A percentile compares a stretch with the other conserved stretches of the same genome.
Conservation (phyloP, 2,329 filamentous ascomycete genomes). For the Chrysosporium queenslandicum region DNA sequence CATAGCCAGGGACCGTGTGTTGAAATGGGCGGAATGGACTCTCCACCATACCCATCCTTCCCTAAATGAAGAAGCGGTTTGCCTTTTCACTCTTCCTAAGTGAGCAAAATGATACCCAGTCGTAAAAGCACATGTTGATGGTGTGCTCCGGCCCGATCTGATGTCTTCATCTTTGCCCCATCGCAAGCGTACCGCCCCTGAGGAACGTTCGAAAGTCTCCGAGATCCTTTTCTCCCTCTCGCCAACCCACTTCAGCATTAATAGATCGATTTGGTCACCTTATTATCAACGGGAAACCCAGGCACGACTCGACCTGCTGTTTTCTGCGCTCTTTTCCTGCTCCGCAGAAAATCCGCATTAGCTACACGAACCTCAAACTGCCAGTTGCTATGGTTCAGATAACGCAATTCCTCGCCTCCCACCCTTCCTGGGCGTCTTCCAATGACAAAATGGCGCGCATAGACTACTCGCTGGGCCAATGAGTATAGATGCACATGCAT, state of each 20-base stretch:
- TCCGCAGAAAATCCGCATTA: too few species aligned
- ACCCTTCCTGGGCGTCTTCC: neutral
- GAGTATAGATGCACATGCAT: neutral
- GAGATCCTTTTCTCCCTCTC: neutral
- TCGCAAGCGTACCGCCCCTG: neutral
- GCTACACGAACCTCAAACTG: neutral
- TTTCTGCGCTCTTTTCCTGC: neutral
- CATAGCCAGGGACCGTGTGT: neutral
- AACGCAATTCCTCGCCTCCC: neutral
- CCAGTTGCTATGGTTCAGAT: neutral
- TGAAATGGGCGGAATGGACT: neutral
- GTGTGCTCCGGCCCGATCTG: neutral
- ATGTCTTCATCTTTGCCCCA: neutral
- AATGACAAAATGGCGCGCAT: neutral
- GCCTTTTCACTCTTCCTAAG: too few species aligned
- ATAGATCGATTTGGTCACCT: neutral
- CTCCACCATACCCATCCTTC: neutral
- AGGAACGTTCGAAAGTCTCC: neutral
- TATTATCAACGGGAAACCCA: neutral
- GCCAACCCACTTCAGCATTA: too few species aligned
- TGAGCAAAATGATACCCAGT: neutral
- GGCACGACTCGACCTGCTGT: neutral
- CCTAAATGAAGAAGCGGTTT: neutral
- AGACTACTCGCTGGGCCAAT: neutral
- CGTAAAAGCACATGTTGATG: neutral